A percentile compares a stretch with the other conserved stretches of the same genome.
These are phyloP conservation scores for Talaromyces piceae DNA, from an alignment of 2,329 filamentous ascomycete species.

Conservation along the genomic window DNA sequence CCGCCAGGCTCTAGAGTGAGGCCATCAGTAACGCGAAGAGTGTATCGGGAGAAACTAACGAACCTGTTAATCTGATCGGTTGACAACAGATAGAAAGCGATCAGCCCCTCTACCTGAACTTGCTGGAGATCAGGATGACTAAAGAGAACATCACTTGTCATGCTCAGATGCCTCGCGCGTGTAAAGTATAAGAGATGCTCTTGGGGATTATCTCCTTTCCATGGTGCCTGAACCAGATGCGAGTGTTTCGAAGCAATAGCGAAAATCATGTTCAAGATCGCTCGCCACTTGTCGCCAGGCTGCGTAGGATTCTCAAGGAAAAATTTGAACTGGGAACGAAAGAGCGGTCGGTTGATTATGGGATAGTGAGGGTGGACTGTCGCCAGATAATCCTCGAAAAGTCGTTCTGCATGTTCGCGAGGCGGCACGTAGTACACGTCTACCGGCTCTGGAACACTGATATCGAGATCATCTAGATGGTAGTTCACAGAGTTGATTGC, in stretches of 20 bases:
- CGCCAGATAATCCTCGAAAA: constrained; percentile 36
- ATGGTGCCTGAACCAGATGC: constrained; percentile 35
- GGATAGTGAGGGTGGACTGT: constrained; percentile 39
- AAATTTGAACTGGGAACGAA: constrained; percentile 33
- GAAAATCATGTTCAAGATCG: constrained; percentile 41
- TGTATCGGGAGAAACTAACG: constrained; percentile 7
- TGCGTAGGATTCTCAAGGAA: constrained; percentile 29
- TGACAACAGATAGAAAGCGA: constrained; percentile 37
- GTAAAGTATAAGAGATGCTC: constrained; percentile 40
- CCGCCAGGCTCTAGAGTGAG: constrained; percentile 34
- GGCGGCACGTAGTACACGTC: constrained; percentile 37
- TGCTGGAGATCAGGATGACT: constrained; percentile 40
- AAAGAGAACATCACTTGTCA: constrained; percentile 37
- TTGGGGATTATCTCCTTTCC: constrained; percentile 31
- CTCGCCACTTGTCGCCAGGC: constrained; percentile 36
- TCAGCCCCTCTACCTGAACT: constrained; percentile 37
- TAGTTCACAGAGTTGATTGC: constrained; percentile 31
- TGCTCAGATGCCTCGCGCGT: constrained; percentile 35
- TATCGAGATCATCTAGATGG: constrained; percentile 39
- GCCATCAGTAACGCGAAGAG: not conserved
- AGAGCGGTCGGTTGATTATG: constrained; percentile 36
- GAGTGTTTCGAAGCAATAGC: constrained; percentile 39
- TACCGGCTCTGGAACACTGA: constrained; percentile 30
- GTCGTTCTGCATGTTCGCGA: constrained; percentile 31
- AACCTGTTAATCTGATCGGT: constrained; percentile 40